Conservation (phyloP, 2,329 filamentous ascomycete genomes). For the Westerdykella aurantiaca region DNA sequence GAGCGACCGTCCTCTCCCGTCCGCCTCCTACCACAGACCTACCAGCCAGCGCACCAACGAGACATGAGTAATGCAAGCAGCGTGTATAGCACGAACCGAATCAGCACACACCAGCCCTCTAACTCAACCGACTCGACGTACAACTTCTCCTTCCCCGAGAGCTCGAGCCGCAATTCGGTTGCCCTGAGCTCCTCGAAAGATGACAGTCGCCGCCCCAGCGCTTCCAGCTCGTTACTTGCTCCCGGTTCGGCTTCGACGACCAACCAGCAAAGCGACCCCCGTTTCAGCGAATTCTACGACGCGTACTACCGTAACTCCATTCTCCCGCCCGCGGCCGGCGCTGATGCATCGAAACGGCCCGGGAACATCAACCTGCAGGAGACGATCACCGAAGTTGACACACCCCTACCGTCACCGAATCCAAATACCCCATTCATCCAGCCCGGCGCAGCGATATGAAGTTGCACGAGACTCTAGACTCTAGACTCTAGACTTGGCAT, state of each 20-base stretch:
- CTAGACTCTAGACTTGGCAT: not conserved
- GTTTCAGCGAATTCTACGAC: conserved; percentile 38
- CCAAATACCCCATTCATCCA: conserved; percentile 11
- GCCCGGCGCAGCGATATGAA: conserved; percentile 18
- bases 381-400: conserved; percentile 26
- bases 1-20: conserved; percentile 12
- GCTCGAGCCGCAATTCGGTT: conserved; percentile 18
- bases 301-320: conserved; percentile 35
- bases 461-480: not conserved
- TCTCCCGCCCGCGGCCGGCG: conserved; percentile 1
- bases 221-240: conserved; percentile 14
- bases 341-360: conserved; percentile 10
- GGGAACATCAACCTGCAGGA: conserved; percentile 15
- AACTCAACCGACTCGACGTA: conserved; percentile 11
- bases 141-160: conserved; percentile 14
- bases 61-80: conserved; percentile 31
- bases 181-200: conserved; percentile 10
- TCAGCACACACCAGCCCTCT: conserved; percentile 17
- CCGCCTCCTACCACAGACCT: conserved; percentile 13
- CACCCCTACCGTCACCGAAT: conserved; percentile 21
- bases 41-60: conserved; percentile 23
- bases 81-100: conserved; percentile 25
- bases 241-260: conserved; percentile 8
- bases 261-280: conserved; percentile 13
- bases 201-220: conserved; percentile 10